These are phyloP conservation scores for Exophiala aquamarina DNA, from an alignment of 2,329 filamentous ascomycete species.

Conservation along the genomic window DNA sequence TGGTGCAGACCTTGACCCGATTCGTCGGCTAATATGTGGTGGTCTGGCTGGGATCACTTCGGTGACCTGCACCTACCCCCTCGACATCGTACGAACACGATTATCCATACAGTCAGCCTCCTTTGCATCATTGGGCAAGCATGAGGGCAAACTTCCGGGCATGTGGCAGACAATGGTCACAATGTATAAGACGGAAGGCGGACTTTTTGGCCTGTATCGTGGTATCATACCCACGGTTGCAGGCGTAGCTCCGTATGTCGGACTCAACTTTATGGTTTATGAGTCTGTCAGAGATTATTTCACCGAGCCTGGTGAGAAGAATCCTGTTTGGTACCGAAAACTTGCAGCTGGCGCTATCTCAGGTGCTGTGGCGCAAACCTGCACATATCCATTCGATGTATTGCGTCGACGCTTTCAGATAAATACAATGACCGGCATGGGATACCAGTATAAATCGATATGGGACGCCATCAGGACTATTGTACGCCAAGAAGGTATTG, in stretches of 20 bases:
- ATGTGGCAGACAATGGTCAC: constrained; percentile 81
- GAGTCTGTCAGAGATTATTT: constrained; percentile 81
- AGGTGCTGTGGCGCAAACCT: constrained; percentile 95
- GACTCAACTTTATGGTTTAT: constrained; percentile 98
- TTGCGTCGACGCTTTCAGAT: constrained; percentile 93
- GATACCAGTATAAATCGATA: constrained; percentile 89
- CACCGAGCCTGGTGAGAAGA: constrained; percentile 82
- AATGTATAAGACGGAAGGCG: constrained; percentile 93
- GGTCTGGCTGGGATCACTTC: constrained; percentile 92
- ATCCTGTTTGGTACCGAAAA: constrained; percentile 77
- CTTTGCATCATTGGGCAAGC: constrained; percentile 71
- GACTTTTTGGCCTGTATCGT: constrained; percentile 80
- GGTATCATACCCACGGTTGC: constrained; percentile 92
- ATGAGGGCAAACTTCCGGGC: constrained; percentile 71
- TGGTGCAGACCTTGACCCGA: constrained; percentile 69
- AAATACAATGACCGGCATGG: constrained; percentile 98
- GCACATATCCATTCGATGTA: constrained; percentile 97
- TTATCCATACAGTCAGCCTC: constrained; percentile 97
- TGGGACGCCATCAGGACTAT: constrained; percentile 81
- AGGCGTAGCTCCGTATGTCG: constrained; percentile 94
- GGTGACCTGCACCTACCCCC: constrained; percentile 89
- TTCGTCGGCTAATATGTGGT: constrained; percentile 82
- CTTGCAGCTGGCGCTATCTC: constrained; percentile 87
- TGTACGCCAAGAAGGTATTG: constrained; percentile 75
- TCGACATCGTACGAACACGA: constrained; percentile 94